phyloP scores from a whole-genome alignment of 2,329 filamentous ascomycete genomes.

The Penicillium sp. region DNA sequence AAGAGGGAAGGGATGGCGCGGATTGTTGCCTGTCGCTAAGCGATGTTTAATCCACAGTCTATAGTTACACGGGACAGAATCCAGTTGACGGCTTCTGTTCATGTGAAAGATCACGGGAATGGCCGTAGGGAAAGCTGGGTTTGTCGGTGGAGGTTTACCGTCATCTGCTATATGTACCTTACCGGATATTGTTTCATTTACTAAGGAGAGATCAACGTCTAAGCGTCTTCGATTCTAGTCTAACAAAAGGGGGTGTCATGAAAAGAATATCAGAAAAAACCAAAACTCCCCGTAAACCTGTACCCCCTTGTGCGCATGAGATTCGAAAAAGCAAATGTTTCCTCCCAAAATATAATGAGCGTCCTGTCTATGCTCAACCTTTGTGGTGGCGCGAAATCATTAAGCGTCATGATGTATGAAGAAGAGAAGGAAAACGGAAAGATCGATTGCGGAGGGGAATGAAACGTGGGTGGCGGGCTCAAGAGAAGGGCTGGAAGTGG shows the following conservation, averaged over 20 bases:
- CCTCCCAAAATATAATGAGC: neutral
- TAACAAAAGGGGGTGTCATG: neutral
- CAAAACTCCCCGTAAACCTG: neutral
- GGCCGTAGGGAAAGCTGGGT: too few relatives aligned
- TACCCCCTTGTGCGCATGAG: neutral
- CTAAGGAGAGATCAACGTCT: neutral
- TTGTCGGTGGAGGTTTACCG: too few relatives aligned
- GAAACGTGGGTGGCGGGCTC: neutral
- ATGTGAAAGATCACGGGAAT: too few relatives aligned
- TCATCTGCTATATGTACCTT: too few relatives aligned
- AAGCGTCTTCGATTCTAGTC: neutral
- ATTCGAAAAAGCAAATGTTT: neutral
- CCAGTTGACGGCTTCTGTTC: too few relatives aligned
- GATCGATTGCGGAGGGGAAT: neutral
- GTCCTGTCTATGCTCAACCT: neutral
- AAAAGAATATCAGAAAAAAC: neutral
- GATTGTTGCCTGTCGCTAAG: neutral
- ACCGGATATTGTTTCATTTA: neutral
- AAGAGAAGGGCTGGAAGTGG: neutral
- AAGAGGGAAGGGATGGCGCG: neutral
- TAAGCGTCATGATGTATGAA: neutral
- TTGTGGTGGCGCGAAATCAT: neutral
- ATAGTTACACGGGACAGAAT: too few relatives aligned
- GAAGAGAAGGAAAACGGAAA: neutral
- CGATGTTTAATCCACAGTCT: too few relatives aligned